Conservation (phyloP, 768 basidiomycete species). For the Paxillus ammoniavirescens region DNA sequence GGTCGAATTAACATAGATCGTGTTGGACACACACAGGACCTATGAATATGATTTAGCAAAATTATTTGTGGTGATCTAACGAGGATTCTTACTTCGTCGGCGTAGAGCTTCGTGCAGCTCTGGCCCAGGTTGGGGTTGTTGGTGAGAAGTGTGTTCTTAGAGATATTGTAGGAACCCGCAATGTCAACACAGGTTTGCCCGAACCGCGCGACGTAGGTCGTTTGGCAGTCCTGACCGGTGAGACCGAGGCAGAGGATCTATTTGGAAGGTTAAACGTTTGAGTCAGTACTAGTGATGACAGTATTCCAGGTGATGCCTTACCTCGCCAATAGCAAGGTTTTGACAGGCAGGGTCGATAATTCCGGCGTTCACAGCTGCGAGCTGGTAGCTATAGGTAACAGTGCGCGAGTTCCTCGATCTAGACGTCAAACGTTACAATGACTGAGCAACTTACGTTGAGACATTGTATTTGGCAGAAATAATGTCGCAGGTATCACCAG, state of each 20-base stretch:
- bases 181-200: constrained; percentile 55
- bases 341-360: constrained; percentile 51
- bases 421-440: neutral
- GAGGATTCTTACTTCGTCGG: constrained; percentile 47
- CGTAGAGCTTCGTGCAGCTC: constrained; percentile 53
- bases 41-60: constrained; percentile 6
- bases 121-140: constrained; percentile 68
- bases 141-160: constrained; percentile 42
- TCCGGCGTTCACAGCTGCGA: constrained; percentile 49
- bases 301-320: constrained; percentile 11
- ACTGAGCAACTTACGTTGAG: constrained; percentile 50
- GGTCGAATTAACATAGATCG: constrained; percentile 23
- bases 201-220: constrained; percentile 42
- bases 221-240: constrained; percentile 52
- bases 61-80: neutral
- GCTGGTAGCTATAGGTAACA: constrained; percentile 46
- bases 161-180: constrained; percentile 39
- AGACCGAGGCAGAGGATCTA: constrained; percentile 58
- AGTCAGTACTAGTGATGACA: neutral
- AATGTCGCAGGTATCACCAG: constrained; percentile 60
- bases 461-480: constrained; percentile 62
- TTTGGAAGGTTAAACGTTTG: neutral
- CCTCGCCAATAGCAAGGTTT: constrained; percentile 55
- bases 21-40: constrained; percentile 28
- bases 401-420: neutral